Evolutionary conservation across 1,284 basidiomycete species (phyloP).

Genomic region (Chondrostereum purpureum): DNA sequence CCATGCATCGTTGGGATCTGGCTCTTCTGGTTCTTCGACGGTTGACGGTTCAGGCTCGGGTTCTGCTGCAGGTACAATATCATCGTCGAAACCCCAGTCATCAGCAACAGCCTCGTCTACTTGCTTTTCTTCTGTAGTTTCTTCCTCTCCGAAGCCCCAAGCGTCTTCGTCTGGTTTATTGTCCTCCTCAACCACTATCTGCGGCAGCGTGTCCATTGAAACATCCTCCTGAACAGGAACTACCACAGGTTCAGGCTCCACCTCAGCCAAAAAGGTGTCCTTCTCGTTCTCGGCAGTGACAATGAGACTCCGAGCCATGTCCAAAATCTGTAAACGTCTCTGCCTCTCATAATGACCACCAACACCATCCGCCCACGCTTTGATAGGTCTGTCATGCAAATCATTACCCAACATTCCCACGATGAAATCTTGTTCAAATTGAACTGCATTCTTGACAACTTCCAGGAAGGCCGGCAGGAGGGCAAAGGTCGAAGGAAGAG

Average conservation of each 20-base stretch:
- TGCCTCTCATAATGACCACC: conserved; percentile 69
- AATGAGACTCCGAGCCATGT: conserved; percentile 45
- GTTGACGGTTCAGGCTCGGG: conserved; percentile 18
- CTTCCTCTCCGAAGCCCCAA: conserved; percentile 54
- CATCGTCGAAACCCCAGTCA: conserved; percentile 32
- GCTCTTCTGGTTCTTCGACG: conserved; percentile 14
- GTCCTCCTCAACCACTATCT: conserved; percentile 5
- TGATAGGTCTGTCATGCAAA: conserved; percentile 42
- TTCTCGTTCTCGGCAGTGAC: conserved; percentile 27
- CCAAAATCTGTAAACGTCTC: conserved; percentile 57
- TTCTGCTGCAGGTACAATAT: conserved; percentile 10
- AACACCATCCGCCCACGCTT: conserved; percentile 56
- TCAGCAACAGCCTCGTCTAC: conserved; percentile 16
- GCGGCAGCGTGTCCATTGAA: not conserved
- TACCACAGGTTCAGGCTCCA: conserved; percentile 25
- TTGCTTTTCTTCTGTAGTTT: not conserved
- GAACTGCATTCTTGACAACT: conserved; percentile 45
- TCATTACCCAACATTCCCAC: conserved; percentile 44
- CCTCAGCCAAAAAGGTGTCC: conserved; percentile 32
- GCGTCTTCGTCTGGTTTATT: conserved; percentile 33
- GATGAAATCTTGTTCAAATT: conserved; percentile 55
- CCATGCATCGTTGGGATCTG: conserved; percentile 13
- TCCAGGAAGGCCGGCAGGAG: conserved; percentile 57
- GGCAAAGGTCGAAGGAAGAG: conserved; percentile 25
- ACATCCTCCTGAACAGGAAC: conserved; percentile 25